Conservation (phyloP, 768 basidiomycete genomes). For the Suillus occidentalis region DNA sequence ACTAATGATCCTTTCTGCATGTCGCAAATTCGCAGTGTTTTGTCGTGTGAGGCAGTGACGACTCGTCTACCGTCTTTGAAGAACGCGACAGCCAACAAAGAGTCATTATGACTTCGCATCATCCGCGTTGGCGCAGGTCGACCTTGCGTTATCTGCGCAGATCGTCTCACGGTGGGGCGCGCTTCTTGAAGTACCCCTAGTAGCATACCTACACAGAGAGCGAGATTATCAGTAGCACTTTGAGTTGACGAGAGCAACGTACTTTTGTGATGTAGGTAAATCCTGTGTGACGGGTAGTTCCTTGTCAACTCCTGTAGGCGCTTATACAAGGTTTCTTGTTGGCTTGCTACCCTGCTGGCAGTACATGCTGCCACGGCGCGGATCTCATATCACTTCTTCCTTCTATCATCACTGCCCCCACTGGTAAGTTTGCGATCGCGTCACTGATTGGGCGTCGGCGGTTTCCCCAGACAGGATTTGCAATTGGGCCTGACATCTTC, state of each 20-base stretch:
- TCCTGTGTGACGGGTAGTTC: neutral
- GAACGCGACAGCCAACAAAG: constrained; percentile 30
- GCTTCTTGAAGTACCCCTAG: neutral
- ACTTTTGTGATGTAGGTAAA: neutral
- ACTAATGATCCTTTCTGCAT: constrained; percentile 20
- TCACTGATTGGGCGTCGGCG: neutral
- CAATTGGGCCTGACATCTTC: neutral
- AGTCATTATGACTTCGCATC: constrained; percentile 25
- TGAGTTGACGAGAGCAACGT: neutral
- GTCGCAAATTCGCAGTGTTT: constrained; percentile 29
- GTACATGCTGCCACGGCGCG: neutral
- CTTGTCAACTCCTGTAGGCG: neutral
- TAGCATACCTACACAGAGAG: neutral
- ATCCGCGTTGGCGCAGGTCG: neutral
- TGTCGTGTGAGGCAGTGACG: constrained; percentile 30
- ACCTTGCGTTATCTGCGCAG: neutral
- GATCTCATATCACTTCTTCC: neutral
- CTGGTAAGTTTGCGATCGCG: neutral
- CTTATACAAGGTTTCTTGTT: neutral
- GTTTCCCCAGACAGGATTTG: neutral
- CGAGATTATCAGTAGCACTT: neutral
- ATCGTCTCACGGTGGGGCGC: neutral
- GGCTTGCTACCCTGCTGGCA: neutral
- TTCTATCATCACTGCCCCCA: neutral
- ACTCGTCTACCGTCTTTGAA: constrained; percentile 27